Percentiles rank a stretch among this genome's conserved stretches.
Conservation (phyloP, 305 asterid species). For the Ajuga reptans region DNA sequence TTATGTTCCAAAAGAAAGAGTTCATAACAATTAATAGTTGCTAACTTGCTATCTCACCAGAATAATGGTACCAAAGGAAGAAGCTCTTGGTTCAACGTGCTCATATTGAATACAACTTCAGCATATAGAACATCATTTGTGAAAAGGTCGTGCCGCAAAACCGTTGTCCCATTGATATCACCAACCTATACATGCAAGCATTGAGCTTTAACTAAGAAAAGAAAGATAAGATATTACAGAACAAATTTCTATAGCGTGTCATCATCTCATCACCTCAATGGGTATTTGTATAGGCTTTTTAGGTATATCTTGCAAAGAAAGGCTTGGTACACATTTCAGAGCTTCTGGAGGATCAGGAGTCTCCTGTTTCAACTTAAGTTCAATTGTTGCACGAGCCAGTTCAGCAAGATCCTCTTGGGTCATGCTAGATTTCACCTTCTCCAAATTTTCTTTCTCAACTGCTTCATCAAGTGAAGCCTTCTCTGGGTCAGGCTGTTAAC, state of each 20-base stretch:
- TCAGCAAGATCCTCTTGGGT: conserved; percentile 96
- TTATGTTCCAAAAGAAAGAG: conserved; percentile 2
- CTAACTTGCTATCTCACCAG: conserved; percentile 58
- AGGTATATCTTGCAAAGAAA: conserved; percentile 88
- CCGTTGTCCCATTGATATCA: conserved; percentile 61
- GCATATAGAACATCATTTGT: conserved; percentile 96
- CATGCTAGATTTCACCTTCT: conserved; percentile 73
- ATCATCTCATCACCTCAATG: conserved; percentile 59
- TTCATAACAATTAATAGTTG: conserved; percentile 16
- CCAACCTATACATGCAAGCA: conserved; percentile 55
- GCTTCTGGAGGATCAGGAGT: conserved; percentile 99
- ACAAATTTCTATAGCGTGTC: conserved; percentile 2
- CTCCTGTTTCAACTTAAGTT: conserved; percentile 83
- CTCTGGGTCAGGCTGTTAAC: conserved; percentile 86
- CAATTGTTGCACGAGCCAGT: conserved; percentile 86
- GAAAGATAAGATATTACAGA: conserved; percentile 6
- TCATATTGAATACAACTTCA: conserved; percentile 90
- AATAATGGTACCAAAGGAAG: conserved; percentile 93
- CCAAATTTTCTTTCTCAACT: conserved; percentile 60
- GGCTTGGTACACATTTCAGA: conserved; percentile 79
- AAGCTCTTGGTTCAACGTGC: conserved; percentile 76
- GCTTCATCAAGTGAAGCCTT: conserved; percentile 86
- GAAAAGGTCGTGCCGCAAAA: conserved; percentile 82
- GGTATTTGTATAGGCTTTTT: conserved; percentile 68
- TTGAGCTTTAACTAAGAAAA: conserved; percentile 18